Conservation (phyloP, 2,329 filamentous ascomycete species). For the Ceratocystis lukuohia region DNA sequence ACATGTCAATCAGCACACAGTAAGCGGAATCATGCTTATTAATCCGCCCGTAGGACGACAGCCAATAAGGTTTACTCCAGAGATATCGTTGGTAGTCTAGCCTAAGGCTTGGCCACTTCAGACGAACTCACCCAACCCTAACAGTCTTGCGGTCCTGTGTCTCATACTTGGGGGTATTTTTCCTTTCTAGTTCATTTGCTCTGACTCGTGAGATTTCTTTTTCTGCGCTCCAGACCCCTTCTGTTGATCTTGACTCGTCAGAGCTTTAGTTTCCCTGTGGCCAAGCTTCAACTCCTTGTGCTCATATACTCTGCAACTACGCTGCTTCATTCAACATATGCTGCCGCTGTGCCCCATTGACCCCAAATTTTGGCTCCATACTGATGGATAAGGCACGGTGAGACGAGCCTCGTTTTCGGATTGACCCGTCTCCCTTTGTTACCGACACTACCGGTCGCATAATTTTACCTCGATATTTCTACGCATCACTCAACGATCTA, state of each 20-base stretch:
- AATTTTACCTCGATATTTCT: not conserved
- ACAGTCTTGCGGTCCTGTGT: too few species aligned
- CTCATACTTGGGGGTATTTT: too few species aligned
- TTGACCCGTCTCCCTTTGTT: conserved; percentile 10
- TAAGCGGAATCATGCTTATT: too few species aligned
- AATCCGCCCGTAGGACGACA: too few species aligned
- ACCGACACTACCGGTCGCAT: not conserved
- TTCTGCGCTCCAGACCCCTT: not conserved
- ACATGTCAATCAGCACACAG: too few species aligned
- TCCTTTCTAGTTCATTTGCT: too few species aligned
- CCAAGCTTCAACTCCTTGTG: conserved; percentile 1
- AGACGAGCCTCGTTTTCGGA: conserved; percentile 15
- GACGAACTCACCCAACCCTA: too few species aligned
- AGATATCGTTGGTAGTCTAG: too few species aligned
- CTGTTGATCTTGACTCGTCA: not conserved
- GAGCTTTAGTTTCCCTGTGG: not conserved
- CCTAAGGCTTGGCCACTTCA: too few species aligned
- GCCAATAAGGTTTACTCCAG: too few species aligned
- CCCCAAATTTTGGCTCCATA: conserved; percentile 20
- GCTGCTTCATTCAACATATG: conserved; percentile 3
- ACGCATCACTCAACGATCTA: not conserved
- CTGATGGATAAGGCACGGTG: conserved; percentile 20
- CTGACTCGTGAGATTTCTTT: too few species aligned
- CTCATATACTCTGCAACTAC: not conserved
- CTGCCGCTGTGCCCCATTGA: not conserved